Evolutionary conservation across 2,329 filamentous ascomycete genomes (phyloP).

Genomic region (Ophiostoma ips): DNA sequence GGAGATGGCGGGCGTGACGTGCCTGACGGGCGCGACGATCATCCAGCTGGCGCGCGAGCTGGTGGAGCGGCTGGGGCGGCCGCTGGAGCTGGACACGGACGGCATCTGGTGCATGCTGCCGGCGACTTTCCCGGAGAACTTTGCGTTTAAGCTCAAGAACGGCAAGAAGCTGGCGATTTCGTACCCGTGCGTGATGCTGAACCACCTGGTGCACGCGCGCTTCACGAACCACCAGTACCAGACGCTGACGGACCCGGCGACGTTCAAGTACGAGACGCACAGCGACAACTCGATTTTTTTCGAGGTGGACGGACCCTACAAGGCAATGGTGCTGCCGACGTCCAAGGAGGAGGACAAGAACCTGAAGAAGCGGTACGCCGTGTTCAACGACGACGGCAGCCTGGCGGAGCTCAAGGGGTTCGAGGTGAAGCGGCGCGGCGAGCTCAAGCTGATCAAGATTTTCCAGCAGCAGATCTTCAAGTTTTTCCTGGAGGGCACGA

Average conservation of each 20-base stretch:
- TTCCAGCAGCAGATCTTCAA: constrained; percentile 99
- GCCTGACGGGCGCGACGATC: constrained; percentile 87
- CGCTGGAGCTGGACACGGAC: constrained; percentile 89
- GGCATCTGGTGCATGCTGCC: constrained; percentile 99
- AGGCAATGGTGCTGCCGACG: constrained; percentile 90
- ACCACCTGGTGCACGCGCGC: constrained; percentile 83
- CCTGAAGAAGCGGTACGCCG: constrained; percentile 96
- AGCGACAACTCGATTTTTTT: constrained; percentile 99
- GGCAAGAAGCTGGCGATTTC: constrained; percentile 96
- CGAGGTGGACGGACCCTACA: constrained; percentile 95
- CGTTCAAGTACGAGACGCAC: constrained; percentile 86
- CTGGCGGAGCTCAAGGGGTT: constrained; percentile 94
- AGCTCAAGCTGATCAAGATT: constrained; percentile 98
- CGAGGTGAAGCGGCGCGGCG: constrained; percentile 92
- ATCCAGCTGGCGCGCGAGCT: constrained; percentile 92
- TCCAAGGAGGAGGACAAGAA: constrained; percentile 99
- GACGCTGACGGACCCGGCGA: constrained; percentile 63
- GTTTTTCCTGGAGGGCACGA: constrained; percentile 88
- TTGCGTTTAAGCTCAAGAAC: constrained; percentile 82
- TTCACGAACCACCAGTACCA: constrained; percentile 99
- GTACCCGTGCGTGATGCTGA: constrained; percentile 98
- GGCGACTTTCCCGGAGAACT: constrained; percentile 92
- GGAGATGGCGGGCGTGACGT: constrained; percentile 98
- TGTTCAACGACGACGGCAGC: constrained; percentile 96
- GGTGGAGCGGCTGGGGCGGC: constrained; percentile 83